Conservation (phyloP, 2,329 filamentous ascomycete species). For the Lachnellula willkommii region DNA sequence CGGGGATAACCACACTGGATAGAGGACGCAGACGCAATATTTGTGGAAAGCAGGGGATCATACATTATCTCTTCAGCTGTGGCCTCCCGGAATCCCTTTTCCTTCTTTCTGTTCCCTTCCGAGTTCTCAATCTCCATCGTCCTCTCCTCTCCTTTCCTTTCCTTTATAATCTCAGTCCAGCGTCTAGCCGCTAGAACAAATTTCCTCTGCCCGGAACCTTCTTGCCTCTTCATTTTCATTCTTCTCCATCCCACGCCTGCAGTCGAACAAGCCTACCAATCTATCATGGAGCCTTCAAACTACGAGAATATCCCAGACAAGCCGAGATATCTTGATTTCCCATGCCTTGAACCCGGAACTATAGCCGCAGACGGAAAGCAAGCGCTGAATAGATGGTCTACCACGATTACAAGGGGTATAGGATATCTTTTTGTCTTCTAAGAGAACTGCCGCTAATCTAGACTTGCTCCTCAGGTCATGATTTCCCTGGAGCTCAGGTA, state of each 20-base stretch:
- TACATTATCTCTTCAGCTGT: not conserved
- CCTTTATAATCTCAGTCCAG: not conserved
- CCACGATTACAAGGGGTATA: slow-evolving; percentile 61
- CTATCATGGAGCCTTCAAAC: slow-evolving; percentile 24
- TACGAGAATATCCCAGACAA: slow-evolving; percentile 19
- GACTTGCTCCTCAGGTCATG: slow-evolving; percentile 53
- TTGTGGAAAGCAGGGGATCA: no score
- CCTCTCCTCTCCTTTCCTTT: not conserved
- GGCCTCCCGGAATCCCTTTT: not conserved
- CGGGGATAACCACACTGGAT: not conserved
- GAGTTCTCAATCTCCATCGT: not conserved
- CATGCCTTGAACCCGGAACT: slow-evolving; percentile 26
- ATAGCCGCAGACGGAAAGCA: slow-evolving; percentile 47
- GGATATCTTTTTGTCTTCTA: not conserved
- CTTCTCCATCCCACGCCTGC: not conserved
- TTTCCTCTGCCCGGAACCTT: not conserved
- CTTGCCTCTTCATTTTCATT: not conserved
- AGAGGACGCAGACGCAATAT: no score
- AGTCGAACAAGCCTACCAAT: not conserved
- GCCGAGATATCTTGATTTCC: slow-evolving; percentile 30
- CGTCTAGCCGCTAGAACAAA: not conserved
- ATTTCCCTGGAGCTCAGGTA: slow-evolving; percentile 87
- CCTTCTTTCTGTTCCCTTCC: not conserved
- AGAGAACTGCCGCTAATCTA: not conserved
- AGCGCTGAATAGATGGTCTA: slow-evolving; percentile 81